phyloP scores from a whole-genome alignment of 2,329 filamentous ascomycete genomes.

The Thermothelomyces thermophilus region DNA sequence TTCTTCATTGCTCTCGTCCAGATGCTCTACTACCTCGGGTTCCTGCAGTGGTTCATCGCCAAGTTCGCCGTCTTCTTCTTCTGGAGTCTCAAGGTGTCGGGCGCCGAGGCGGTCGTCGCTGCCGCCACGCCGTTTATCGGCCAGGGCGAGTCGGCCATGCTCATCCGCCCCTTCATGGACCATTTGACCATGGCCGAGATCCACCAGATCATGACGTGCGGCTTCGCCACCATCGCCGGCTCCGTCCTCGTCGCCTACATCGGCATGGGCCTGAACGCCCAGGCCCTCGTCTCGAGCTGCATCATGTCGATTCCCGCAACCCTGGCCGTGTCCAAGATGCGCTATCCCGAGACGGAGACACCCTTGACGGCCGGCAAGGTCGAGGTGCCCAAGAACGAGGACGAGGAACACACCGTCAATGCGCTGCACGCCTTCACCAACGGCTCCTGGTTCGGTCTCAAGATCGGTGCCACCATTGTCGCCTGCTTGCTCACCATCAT shows the following conservation, averaged over 20 bases:
- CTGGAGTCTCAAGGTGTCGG: conserved; percentile 80
- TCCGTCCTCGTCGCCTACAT: conserved; percentile 85
- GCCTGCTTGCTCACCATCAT: conserved; percentile 78
- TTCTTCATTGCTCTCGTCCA: conserved; percentile 95
- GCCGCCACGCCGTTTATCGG: conserved; percentile 91
- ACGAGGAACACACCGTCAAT: conserved; percentile 72
- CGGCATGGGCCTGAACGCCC: conserved; percentile 70
- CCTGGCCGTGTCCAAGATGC: conserved; percentile 80
- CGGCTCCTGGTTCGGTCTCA: conserved; percentile 78
- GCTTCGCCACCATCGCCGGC: conserved; percentile 87
- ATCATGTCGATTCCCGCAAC: conserved; percentile 95
- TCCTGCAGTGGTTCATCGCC: conserved; percentile 81
- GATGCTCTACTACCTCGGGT: conserved; percentile 71
- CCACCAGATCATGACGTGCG: conserved; percentile 88
- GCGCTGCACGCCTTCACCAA: conserved; percentile 78
- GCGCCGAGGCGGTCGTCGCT: conserved; percentile 88
- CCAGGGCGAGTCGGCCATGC: conserved; percentile 88
- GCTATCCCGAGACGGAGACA: conserved; percentile 83
- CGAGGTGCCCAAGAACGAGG: conserved; percentile 71
- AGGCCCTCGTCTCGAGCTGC: conserved; percentile 82
- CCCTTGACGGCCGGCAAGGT: conserved; percentile 76
- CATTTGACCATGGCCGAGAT: conserved; percentile 82
- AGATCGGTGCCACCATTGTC: conserved; percentile 78
- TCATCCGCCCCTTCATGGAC: conserved; percentile 79
- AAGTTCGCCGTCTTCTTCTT: conserved; percentile 91